These are phyloP conservation scores for Orbilia oligospora DNA, from an alignment of 2,329 filamentous ascomycete species.

Conservation along the genomic window DNA sequence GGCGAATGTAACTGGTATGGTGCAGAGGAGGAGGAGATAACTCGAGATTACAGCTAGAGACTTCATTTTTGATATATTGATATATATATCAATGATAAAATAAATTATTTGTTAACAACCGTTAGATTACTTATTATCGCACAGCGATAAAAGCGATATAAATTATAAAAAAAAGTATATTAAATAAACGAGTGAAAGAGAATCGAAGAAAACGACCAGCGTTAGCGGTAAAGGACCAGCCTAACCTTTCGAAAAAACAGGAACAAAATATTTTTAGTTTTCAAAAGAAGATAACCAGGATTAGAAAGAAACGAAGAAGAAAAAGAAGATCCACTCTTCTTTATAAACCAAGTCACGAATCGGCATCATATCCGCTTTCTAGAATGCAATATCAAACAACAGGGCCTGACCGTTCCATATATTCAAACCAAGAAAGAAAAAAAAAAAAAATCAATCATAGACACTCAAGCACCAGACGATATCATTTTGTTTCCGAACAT, in stretches of 20 bases:
- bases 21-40: conserved; percentile 30
- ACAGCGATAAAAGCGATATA: conserved; percentile 22
- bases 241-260: conserved; percentile 31
- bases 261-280: conserved; percentile 5
- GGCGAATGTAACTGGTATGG: conserved; percentile 24
- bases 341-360: conserved; percentile 11
- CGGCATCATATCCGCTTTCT: background rate
- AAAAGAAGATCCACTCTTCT: conserved; percentile 11
- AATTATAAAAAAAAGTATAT: conserved; percentile 22
- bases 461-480: background rate
- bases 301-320: conserved; percentile 8
- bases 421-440: conserved; percentile 6
- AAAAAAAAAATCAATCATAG: conserved; percentile 5
- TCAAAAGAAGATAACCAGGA: conserved; percentile 4
- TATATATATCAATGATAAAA: too few species aligned
- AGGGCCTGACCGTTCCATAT: background rate
- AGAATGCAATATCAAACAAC: conserved; percentile 13
- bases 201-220: conserved; percentile 49
- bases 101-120: background rate
- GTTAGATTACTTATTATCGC: conserved; percentile 15
- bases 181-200: conserved; percentile 14
- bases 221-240: conserved; percentile 40
- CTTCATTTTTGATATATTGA: conserved; percentile 39
- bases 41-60: conserved; percentile 35
- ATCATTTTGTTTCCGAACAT: conserved; percentile 35